Base-by-base conservation (phyloP, 2,329 filamentous ascomycete species). In the Ilyonectria destructans region DNA sequence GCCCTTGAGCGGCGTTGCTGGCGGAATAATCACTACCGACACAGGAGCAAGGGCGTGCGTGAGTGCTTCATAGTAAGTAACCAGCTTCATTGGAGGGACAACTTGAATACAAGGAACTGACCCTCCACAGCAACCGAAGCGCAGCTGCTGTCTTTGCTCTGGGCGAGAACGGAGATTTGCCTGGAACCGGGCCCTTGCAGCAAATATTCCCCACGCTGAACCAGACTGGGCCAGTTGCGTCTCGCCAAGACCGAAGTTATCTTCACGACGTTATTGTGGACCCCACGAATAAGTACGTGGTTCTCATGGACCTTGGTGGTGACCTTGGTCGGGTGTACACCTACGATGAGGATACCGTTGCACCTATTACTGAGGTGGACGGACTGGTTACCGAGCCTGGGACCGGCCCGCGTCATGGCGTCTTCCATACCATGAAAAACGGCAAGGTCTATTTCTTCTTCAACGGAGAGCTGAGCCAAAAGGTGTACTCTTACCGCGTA, bases 371-470 rank as follows among this genome's bases (percentile, higher is more conserved):
- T 0, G 61, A 75, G 56, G 68, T 75, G 2, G 71, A 65, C 9
- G 46, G 49, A 7, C 33, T 75, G 9, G 60, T 33, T 4, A 58
- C 74, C 0, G 71, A 67, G 0, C 60, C 67, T 2, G 74, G 74
- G 1, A 62, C 63, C 2, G 74, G 74, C 6, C 74, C 74, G 0
- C 74, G 74, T 4, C 74, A 75, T 10, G 74, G 74, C 0, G 69
- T 75, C 45, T 75, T 75, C 51, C 65, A 67, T 8, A 37, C 73
- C n/a, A 74, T 67, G 49, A 37, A 57, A 2, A 74, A 64, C 4
- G 72, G 74, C 1, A 65, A 75, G 6, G 76, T 72, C 0, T 75
- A 72, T 21, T 75, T 75, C 33, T 74, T 74, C 23, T 76, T 75
- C 19, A 70, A 76, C 0, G 74, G 74, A 1, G 74, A 75, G 31